Conservation (phyloP, 495 filamentous ascomycete genomes). For the Geoglossum glabrum region DNA sequence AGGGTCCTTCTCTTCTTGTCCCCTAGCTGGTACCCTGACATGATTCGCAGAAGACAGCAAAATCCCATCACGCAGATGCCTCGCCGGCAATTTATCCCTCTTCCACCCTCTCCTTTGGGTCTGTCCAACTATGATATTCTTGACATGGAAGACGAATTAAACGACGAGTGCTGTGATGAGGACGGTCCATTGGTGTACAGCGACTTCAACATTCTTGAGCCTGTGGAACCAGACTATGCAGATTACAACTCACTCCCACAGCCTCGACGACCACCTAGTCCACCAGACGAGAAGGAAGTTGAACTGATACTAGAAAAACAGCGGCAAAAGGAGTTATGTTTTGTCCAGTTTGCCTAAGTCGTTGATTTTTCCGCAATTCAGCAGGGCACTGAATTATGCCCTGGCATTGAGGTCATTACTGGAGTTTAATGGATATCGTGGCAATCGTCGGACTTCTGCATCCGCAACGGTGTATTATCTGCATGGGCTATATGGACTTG, state of each 20-base stretch:
- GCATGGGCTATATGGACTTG: not conserved
- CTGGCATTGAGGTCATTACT: not conserved
- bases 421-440: not conserved
- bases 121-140: constrained; percentile 29
- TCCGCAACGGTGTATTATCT: not conserved
- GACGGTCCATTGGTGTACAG: constrained; percentile 13
- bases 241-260: not conserved
- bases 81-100: constrained; percentile 5
- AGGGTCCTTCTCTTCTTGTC: not conserved
- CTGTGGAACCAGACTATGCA: not conserved
- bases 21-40: not conserved
- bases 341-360: constrained; percentile 6
- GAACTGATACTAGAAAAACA: constrained; percentile 17
- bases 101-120: constrained; percentile 22
- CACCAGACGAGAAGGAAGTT: constrained; percentile 10
- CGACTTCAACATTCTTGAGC: constrained; percentile 19
- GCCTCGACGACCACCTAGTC: constrained; percentile 8
- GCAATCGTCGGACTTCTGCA: not conserved
- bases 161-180: constrained; percentile 11
- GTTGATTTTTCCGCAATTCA: not conserved
- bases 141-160: constrained; percentile 22
- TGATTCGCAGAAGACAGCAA: not conserved
- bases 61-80: not conserved
- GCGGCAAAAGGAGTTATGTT: constrained; percentile 16
- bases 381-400: not conserved